Evolutionary conservation across 2,329 filamentous ascomycete species (phyloP).

Genomic region (Ophiocordyceps unilateralis): DNA sequence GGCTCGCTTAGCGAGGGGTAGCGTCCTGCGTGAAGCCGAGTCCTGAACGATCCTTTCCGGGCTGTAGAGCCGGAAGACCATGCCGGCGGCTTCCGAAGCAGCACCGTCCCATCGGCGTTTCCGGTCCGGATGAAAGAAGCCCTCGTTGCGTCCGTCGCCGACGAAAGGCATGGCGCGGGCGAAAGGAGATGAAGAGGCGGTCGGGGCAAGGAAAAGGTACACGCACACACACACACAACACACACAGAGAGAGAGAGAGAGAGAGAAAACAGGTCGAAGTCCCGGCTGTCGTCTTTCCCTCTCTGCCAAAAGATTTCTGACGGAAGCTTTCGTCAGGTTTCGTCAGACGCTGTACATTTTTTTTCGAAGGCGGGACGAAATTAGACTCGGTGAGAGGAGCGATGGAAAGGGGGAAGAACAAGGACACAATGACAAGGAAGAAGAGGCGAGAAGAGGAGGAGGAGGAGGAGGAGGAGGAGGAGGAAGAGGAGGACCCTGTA

Average conservation of each 20-base stretch:
- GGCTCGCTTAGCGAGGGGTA: slow-evolving; percentile 15
- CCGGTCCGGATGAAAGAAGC: slow-evolving; percentile 12
- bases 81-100: slow-evolving; percentile 5
- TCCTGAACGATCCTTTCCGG: slow-evolving; percentile 11
- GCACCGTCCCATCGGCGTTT: slow-evolving; percentile 18
- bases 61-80: slow-evolving; percentile 9
- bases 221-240: too few species aligned
- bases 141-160: slow-evolving; percentile 7
- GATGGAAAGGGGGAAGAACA: background rate
- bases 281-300: too few species aligned
- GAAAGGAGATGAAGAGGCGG: background rate
- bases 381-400: background rate
- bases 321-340: too few species aligned
- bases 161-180: slow-evolving; percentile 17
- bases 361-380: too few species aligned
- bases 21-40: slow-evolving; percentile 11
- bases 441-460: background rate
- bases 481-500: background rate
- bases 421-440: background rate
- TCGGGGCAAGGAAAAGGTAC: background rate
- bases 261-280: background rate
- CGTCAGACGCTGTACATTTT: too few species aligned
- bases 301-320: too few species aligned
- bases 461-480: background rate
- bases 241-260: background rate